Conservation (phyloP, 176 grass and related monocot species). For the Raddia distichophylla region DNA sequence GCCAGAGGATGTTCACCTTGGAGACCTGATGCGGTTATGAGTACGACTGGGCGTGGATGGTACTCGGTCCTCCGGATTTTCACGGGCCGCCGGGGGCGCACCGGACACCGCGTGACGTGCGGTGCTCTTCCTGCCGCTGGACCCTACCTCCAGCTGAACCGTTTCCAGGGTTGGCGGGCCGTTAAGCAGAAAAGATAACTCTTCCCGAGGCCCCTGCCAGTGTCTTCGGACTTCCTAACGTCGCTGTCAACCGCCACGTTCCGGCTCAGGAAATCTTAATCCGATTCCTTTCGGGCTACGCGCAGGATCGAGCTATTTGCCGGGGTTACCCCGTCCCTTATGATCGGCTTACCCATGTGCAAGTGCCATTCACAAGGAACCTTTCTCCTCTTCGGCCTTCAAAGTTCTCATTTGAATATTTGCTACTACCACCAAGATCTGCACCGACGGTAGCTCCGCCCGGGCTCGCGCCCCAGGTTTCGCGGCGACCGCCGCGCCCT, state of each 20-base stretch:
- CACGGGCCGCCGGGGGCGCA: conserved; percentile 62
- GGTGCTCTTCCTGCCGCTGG: conserved; percentile 76
- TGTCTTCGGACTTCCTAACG: conserved; percentile 63
- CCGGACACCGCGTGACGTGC: conserved; percentile 55
- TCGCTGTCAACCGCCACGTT: conserved; percentile 56
- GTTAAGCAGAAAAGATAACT: conserved; percentile 74
- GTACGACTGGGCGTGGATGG: conserved; percentile 53
- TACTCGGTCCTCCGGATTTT: conserved; percentile 71
- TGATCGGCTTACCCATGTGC: conserved; percentile 76
- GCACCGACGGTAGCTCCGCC: conserved; percentile 61
- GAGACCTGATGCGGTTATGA: conserved; percentile 75
- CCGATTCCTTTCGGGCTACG: background rate
- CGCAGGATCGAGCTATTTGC: conserved; percentile 29
- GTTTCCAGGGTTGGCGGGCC: too few relatives aligned
- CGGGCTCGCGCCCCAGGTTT: conserved; percentile 58
- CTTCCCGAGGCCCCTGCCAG: conserved; percentile 60
- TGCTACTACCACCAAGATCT: conserved; percentile 75
- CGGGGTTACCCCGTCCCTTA: conserved; percentile 72
- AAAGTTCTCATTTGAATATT: conserved; percentile 88
- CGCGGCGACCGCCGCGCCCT: conserved; percentile 46
- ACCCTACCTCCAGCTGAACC: too few relatives aligned
- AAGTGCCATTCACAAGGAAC: conserved; percentile 80
- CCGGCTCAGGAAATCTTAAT: conserved; percentile 67
- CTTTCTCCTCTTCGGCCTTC: conserved; percentile 80
- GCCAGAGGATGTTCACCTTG: conserved; percentile 66